These are phyloP conservation scores for Neurospora sp. DNA, from an alignment of 495 filamentous ascomycete species.

Conservation along the genomic window DNA sequence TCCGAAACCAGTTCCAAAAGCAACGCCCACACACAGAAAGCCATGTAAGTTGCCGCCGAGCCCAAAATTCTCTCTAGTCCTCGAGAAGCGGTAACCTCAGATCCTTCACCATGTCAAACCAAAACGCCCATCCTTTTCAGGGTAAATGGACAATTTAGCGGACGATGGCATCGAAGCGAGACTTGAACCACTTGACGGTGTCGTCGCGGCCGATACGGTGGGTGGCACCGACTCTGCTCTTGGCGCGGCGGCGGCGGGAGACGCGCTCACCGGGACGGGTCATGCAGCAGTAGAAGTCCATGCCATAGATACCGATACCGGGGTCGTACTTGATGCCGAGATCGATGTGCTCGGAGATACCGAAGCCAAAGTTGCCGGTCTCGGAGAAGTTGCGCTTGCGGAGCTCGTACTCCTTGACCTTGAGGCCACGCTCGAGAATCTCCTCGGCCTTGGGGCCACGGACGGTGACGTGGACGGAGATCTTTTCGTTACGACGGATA, in stretches of 20 bases:
- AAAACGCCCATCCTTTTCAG: conserved; percentile 18
- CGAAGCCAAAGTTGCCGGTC: conserved; percentile 99
- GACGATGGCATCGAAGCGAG: conserved; percentile 96
- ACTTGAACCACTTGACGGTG: conserved; percentile 99
- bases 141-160: conserved; percentile 47
- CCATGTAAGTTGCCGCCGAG: conserved; percentile 2
- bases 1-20: background rate
- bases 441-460: conserved; percentile 99
- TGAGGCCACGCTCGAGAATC: conserved; percentile 98
- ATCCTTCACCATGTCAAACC: conserved; percentile 17
- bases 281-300: conserved; percentile 99
- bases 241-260: conserved; percentile 82
- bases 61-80: conserved; percentile 7
- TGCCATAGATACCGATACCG: conserved; percentile 98
- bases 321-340: conserved; percentile 99
- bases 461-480: conserved; percentile 98
- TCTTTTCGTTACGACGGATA: conserved; percentile 99
- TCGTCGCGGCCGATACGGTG: conserved; percentile 90
- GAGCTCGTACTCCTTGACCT: conserved; percentile 99
- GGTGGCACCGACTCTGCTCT: conserved; percentile 71
- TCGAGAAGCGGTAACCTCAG: conserved; percentile 13
- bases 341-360: conserved; percentile 99
- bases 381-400: conserved; percentile 98
- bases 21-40: conserved; percentile 16
- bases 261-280: conserved; percentile 96